phyloP scores from a whole-genome alignment of 2,329 filamentous ascomycete species.

The Ceratocystis lukuohia region DNA sequence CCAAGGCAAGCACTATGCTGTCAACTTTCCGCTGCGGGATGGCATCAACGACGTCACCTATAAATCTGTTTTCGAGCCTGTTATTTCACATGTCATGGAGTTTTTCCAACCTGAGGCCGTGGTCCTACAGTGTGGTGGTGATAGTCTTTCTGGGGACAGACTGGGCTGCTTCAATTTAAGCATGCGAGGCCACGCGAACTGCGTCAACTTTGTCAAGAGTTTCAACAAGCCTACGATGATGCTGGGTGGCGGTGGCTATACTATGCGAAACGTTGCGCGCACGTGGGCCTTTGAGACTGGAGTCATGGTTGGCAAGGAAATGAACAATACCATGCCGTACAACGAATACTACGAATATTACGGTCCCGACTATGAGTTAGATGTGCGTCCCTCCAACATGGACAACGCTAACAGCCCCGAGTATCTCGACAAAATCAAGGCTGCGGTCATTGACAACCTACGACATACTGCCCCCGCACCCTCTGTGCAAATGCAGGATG shows the following conservation, averaged over 20 bases:
- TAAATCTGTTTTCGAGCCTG: constrained; percentile 79
- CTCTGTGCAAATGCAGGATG: constrained; percentile 80
- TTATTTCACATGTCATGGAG: constrained; percentile 74
- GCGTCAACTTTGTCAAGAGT: constrained; percentile 80
- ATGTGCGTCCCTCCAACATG: constrained; percentile 77
- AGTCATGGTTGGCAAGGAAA: constrained; percentile 67
- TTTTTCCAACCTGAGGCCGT: constrained; percentile 85
- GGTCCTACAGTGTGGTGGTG: constrained; percentile 89
- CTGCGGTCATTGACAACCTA: constrained; percentile 72
- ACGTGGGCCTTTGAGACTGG: constrained; percentile 97
- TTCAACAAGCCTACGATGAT: constrained; percentile 80
- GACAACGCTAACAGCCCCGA: constrained; percentile 80
- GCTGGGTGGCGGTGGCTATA: constrained; percentile 90
- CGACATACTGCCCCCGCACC: constrained; percentile 74
- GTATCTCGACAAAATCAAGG: constrained; percentile 70
- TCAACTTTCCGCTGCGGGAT: constrained; percentile 85
- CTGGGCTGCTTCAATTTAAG: constrained; percentile 96
- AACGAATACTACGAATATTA: constrained; percentile 98
- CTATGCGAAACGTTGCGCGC: constrained; percentile 88
- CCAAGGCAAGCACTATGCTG: constrained; percentile 72
- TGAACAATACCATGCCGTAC: constrained; percentile 74
- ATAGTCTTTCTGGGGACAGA: constrained; percentile 85
- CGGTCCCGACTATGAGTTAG: constrained; percentile 76
- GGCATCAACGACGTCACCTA: constrained; percentile 85
- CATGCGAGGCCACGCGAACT: constrained; percentile 90